phyloP scores from a whole-genome alignment of 176 grass and related monocot species.

The Poa annua region DNA sequence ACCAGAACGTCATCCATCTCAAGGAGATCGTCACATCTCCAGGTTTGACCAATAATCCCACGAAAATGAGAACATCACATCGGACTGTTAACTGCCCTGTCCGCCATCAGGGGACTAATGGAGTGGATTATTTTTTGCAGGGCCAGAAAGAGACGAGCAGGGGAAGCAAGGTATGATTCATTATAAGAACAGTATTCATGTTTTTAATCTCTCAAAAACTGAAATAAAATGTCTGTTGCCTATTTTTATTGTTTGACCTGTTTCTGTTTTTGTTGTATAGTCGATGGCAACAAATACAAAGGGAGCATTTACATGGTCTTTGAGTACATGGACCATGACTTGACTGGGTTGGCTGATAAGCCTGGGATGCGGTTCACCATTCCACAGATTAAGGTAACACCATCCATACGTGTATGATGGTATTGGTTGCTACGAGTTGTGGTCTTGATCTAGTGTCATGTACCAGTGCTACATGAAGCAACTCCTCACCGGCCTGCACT shows the following conservation, averaged over 20 bases:
- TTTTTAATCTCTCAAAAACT: neutral
- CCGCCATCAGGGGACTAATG: neutral
- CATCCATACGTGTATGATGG: slow-evolving; percentile 38
- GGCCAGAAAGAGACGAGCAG: slow-evolving; percentile 76
- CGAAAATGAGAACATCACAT: neutral
- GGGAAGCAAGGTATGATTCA: slow-evolving; percentile 58
- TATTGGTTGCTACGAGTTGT: slow-evolving; percentile 36
- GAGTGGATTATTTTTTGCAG: slow-evolving; percentile 42
- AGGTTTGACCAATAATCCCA: slow-evolving; percentile 39
- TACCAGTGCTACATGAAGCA: slow-evolving; percentile 88
- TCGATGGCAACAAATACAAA: slow-evolving; percentile 76
- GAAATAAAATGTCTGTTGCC: neutral
- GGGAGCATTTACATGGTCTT: slow-evolving; percentile 93
- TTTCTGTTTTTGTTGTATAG: slow-evolving; percentile 35
- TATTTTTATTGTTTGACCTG: slow-evolving; percentile 6
- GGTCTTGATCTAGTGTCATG: slow-evolving; percentile 38
- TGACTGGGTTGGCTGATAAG: slow-evolving; percentile 79
- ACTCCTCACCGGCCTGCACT: slow-evolving; percentile 89
- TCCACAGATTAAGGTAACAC: slow-evolving; percentile 89
- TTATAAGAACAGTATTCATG: neutral
- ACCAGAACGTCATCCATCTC: slow-evolving; percentile 89
- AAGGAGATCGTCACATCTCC: slow-evolving; percentile 96
- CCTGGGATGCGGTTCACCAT: slow-evolving; percentile 77
- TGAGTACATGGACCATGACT: slow-evolving; percentile 93
- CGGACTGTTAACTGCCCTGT: neutral